Evolutionary conservation across 768 basidiomycete genomes (phyloP).

Genomic region (Tricholoma matsutake): DNA sequence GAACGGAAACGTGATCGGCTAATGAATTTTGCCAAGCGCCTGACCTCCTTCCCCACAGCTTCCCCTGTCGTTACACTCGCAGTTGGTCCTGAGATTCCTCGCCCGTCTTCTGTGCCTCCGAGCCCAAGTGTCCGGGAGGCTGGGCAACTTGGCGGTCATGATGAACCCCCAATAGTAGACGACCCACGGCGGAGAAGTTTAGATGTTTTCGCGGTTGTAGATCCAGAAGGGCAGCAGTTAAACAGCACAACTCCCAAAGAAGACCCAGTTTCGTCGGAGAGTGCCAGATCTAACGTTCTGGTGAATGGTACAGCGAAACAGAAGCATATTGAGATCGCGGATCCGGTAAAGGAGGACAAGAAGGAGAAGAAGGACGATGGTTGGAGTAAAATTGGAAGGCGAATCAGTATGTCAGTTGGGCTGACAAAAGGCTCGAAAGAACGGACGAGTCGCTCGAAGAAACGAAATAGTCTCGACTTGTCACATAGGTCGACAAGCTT

Average conservation of each 20-base stretch:
- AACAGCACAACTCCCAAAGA: constrained; percentile 13
- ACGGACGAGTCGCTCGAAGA: constrained; percentile 32
- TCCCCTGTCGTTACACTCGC: constrained; percentile 6
- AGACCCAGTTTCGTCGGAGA: constrained; percentile 20
- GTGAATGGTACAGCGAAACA: constrained; percentile 26
- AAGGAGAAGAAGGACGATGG: constrained; percentile 36
- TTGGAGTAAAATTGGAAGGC: constrained; percentile 64
- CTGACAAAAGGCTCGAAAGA: constrained; percentile 38
- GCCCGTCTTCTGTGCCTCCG: constrained; percentile 61
- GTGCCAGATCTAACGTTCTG: constrained; percentile 23
- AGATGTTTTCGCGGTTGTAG: constrained; percentile 29
- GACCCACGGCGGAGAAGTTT: constrained; percentile 44
- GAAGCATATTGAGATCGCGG: constrained; percentile 36
- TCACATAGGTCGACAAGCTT: background rate
- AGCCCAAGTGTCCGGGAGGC: constrained; percentile 26
- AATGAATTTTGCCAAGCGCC: constrained; percentile 66
- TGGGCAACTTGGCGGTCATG: constrained; percentile 27
- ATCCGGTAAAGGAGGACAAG: constrained; percentile 28
- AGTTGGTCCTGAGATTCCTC: constrained; percentile 31
- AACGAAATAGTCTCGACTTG: constrained; percentile 20
- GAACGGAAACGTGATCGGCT: constrained; percentile 76
- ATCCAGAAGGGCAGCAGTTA: constrained; percentile 14
- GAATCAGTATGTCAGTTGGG: constrained; percentile 59
- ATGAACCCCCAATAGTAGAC: constrained; percentile 33
- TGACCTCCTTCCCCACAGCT: constrained; percentile 39